Base-by-base conservation (phyloP, 805 yeast genomes). In the Lachancea fermentati region DNA sequence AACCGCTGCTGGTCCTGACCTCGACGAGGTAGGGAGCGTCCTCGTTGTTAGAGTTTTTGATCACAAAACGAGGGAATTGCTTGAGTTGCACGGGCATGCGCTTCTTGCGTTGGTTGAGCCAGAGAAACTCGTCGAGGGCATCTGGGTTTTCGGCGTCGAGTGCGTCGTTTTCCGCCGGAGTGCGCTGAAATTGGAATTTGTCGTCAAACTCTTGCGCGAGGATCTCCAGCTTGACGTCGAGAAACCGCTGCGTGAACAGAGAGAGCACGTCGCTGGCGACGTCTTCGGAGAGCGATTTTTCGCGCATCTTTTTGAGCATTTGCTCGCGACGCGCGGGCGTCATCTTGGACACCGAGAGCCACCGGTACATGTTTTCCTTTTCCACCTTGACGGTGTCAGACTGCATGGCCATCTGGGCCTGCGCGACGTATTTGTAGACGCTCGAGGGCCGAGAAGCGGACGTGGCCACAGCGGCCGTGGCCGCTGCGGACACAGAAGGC, bases 1-100 rank as follows among this genome's bases (percentile, higher is more conserved):
- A 42, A 13, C 45, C 45, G 14, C 41, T 35, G 30, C 41, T 36
- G 33, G 45, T 42, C 32, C 45, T 34, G 14, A 42, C 45, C 17
- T 42, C 41, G 13, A 42, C 39, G 18, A 39, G 19, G 17, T 26
- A 32, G 14, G 35, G 33, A 12, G 14, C 8, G 29, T 24, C 11
- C 16, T 28, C 25, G 25, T 17, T 15, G 29, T 9, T 6, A 19
- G 14, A 30, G 25, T 13, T 15, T 32, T 42, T 39, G 28, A n/a
- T 26, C 18, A 42, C 35, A 13, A 32, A 33, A n/a, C 45, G 38
- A n/a, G 45, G 45, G 25, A 42, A 33, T 29, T 37, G 45, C 18
- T 38, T 42, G 29, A 14, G 19, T 31, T 42, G 45, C 22, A 16
- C 12, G 8, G 36, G 22, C 24, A 26, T 18, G 26, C 41, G 32